A percentile compares a stretch with the other conserved stretches of the same genome.
phyloP scores from a whole-genome alignment of 2,329 filamentous ascomycete genomes.

The Onygena corvina region DNA sequence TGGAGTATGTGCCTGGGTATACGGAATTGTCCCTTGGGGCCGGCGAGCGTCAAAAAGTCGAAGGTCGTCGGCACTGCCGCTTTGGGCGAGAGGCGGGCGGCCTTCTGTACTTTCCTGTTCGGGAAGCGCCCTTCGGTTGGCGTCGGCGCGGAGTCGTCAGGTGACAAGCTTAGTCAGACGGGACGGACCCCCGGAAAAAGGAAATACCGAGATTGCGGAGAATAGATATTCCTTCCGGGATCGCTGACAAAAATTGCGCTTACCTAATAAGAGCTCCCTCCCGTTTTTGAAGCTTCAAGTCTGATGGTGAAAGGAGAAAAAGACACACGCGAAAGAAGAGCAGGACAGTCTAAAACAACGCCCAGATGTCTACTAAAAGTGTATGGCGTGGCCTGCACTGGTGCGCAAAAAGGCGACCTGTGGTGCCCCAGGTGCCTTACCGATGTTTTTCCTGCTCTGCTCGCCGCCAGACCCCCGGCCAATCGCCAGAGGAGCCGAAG shows the following conservation, averaged over 20 bases:
- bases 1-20: too few relatives aligned
- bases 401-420: constrained; percentile 23
- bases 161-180: not conserved
- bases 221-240: too few relatives aligned
- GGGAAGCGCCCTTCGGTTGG: not conserved
- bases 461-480: constrained; percentile 30
- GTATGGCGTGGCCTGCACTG: constrained; percentile 29
- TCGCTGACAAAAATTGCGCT: too few relatives aligned
- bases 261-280: not conserved
- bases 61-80: too few relatives aligned
- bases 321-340: not conserved
- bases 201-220: too few relatives aligned
- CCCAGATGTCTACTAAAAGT: constrained; percentile 20
- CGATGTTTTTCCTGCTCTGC: constrained; percentile 42
- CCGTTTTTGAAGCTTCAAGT: constrained; percentile 1
- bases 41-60: too few relatives aligned
- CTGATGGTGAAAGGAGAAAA: not conserved
- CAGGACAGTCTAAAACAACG: not conserved
- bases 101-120: not conserved
- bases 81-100: constrained; percentile 5
- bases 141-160: not conserved
- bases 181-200: too few relatives aligned
- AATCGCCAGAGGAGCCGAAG: constrained; percentile 35
- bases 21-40: too few relatives aligned
- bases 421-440: constrained; percentile 25